phyloP scores from a whole-genome alignment of 768 basidiomycete species.

The Tylopilus balloui region DNA sequence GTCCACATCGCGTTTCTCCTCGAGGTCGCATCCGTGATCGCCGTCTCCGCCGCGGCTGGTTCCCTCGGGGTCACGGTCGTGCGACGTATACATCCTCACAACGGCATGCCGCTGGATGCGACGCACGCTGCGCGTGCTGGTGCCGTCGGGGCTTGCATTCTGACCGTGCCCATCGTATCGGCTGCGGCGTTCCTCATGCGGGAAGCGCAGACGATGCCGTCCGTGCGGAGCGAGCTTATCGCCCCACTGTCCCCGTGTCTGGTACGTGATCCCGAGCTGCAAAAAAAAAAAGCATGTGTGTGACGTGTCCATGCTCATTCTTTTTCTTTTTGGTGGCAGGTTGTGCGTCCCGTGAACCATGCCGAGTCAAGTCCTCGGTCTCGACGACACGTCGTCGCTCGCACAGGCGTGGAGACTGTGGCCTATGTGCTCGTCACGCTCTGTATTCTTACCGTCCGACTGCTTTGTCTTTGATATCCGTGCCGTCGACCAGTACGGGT shows the following conservation, averaged over 20 bases:
- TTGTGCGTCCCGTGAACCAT: background rate
- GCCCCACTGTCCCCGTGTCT: background rate
- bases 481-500: no score
- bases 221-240: conserved; percentile 1
- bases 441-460: conserved; percentile 15
- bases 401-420: conserved; percentile 11
- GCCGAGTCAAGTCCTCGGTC: background rate
- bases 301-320: background rate
- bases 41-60: conserved; percentile 13
- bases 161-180: conserved; percentile 6
- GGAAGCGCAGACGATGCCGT: conserved; percentile 2
- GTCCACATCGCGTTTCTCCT: conserved; percentile 2
- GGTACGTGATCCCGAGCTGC: conserved; percentile 7
- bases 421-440: conserved; percentile 10
- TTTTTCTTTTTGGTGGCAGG: background rate
- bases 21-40: conserved; percentile 7
- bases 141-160: conserved; percentile 7
- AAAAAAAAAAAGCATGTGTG: background rate
- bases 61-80: conserved; percentile 7
- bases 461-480: conserved; percentile 16
- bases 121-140: conserved; percentile 16
- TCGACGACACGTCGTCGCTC: background rate
- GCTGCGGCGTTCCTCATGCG: conserved; percentile 5
- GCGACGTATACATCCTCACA: background rate
- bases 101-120: background rate